Base-by-base conservation (phyloP, 2,329 filamentous ascomycete genomes). In the Teratosphaeria pseudoeucalypti region DNA sequence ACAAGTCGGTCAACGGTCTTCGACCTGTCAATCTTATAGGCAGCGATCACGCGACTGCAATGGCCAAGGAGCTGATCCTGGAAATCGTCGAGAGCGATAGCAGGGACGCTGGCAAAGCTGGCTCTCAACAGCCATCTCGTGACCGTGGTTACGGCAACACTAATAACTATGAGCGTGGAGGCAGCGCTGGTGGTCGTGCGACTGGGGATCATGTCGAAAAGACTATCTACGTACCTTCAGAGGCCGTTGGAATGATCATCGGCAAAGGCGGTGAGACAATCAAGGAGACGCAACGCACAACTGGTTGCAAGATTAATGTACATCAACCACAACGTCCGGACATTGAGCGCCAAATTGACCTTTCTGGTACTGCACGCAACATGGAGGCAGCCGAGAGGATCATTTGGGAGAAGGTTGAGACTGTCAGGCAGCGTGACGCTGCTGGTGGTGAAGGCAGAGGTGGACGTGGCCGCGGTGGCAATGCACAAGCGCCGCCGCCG, bases 191-290 rank as follows among this genome's bases (percentile, higher is more conserved):
- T 39, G 72, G 69, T 61, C 43, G 43, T 19, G 77, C 77, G 23
- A 76, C 74, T 3, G 72, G 72, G 27, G 87, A 89, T 66, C 72
- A 74, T 37, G 85, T 89, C 66, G 92, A 92, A 77, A 82, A 96
- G 69, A 86, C 85, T 49, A 90, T 96, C 63, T 86, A 85, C 66
- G 90, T 96, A 10, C 91, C 91, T 12, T 92, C 90, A 26, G 91
- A 96, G 72, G 88, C 91, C 6, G 91, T 96, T 58, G 91, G 91
- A 62, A 96, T 96, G 91, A 95, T 96, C 65, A 96, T 96, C 62
- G 91, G 92, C 64, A 95, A 95, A 79, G 82, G 90, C 59, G 91
- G 91, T 64, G 91, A 96, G 76, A 95, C 91, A 0, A 96, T 96
- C 71, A 90, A 92, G 65, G 90, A 95, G 66, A 95, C 96, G 87